Evolutionary conservation across 352 stramenopile genomes (phyloP).

Genomic region (Thalassiosira sp.): DNA sequence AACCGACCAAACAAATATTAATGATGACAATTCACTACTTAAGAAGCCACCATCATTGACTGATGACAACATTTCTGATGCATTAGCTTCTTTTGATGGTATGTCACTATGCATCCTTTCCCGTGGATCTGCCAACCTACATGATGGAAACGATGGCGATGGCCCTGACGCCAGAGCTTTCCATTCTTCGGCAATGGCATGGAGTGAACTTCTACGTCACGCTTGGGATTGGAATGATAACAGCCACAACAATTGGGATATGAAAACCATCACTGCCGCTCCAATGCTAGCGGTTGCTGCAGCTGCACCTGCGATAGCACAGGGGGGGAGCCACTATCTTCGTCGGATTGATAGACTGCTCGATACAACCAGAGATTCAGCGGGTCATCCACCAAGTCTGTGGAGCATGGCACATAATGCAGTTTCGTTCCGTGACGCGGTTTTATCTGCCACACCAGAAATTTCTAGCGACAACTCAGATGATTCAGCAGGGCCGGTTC

Average conservation of each 20-base stretch:
- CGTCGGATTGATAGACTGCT: constrained; percentile 64
- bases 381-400: constrained; percentile 17
- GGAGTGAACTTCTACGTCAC: constrained; percentile 63
- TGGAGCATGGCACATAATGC: constrained; percentile 33
- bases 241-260: not conserved
- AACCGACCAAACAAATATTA: constrained; percentile 4
- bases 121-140: constrained; percentile 62
- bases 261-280: constrained; percentile 17
- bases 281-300: constrained; percentile 72
- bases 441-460: constrained; percentile 3
- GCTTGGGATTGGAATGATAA: constrained; percentile 60
- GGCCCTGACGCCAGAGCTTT: constrained; percentile 59
- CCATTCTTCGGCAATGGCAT: constrained; percentile 64
- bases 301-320: constrained; percentile 64
- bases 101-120: constrained; percentile 67
- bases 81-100: constrained; percentile 60
- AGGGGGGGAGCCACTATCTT: constrained; percentile 64
- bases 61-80: constrained; percentile 25
- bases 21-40: not conserved
- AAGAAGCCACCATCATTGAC: not conserved
- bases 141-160: constrained; percentile 70
- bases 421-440: constrained; percentile 32
- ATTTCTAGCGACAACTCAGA: constrained; percentile 17
- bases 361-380: constrained; percentile 1
- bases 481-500: constrained; percentile 18